Conservation (phyloP, 1,139 yeast species). For the Diutina catenulata region DNA sequence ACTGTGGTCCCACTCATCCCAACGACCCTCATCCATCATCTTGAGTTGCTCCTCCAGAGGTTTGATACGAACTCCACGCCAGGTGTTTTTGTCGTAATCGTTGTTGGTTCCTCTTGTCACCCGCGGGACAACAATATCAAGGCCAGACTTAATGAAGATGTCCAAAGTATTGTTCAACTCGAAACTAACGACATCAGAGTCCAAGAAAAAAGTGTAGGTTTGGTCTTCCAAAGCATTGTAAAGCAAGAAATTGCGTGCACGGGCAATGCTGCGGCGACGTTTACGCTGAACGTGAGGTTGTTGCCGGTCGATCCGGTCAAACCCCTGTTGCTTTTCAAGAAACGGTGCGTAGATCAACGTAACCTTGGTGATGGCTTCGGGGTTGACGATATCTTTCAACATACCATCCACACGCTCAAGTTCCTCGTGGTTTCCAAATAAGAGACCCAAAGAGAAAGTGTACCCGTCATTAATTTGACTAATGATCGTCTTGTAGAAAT, state of each 20-base stretch:
- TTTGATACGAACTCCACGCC: slow-evolving; percentile 30
- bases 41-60: slow-evolving; percentile 23
- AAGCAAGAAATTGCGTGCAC: neutral
- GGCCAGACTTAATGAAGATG: slow-evolving; percentile 19
- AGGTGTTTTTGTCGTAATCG: slow-evolving; percentile 16
- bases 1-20: slow-evolving; percentile 20
- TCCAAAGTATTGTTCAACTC: slow-evolving; percentile 17
- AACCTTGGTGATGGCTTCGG: no score
- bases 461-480: neutral
- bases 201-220: slow-evolving; percentile 27
- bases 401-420: neutral
- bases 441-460: neutral
- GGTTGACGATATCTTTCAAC: neutral
- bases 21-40: slow-evolving; percentile 19
- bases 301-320: neutral
- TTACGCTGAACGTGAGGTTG: neutral
- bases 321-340: slow-evolving; percentile 2
- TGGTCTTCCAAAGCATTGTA: slow-evolving; percentile 8
- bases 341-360: slow-evolving; percentile 3
- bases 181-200: slow-evolving; percentile 28
- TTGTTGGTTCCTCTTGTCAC: slow-evolving; percentile 15
- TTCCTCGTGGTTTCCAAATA: neutral
- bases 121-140: slow-evolving; percentile 33
- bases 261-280: slow-evolving; percentile 2
- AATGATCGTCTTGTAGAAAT: neutral